Evolutionary conservation across 352 stramenopile species (phyloP), one percentile per base, ranked within the genome.

Genomic region (Pythium biforme): DNA sequence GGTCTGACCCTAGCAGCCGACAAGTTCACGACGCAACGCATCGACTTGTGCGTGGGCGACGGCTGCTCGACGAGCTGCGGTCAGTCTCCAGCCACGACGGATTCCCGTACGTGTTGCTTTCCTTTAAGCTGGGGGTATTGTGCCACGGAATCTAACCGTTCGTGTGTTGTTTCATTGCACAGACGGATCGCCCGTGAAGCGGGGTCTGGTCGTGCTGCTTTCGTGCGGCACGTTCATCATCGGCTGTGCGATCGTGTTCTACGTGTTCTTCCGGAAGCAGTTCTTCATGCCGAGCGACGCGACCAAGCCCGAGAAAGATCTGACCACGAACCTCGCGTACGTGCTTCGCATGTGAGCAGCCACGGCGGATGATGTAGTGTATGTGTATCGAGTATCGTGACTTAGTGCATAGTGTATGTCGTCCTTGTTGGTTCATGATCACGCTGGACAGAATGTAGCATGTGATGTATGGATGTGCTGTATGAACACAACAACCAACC

Each of bases 241-340:
- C 0, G 77, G 77, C 10, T 80, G 74, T 51, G 59, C 49, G 22
- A 25, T 64, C 0, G 61, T 84, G 23, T 61, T 86, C 33, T 75
- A 76, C 65, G 12, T 76, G 17, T 55, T 89, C 25, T 69, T 77
- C 50, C 74, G 73, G 19, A 77, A 65, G 64, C 70, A 72, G 45
- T 80, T 71, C 54, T 76, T 64, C 27, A 55, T 59, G n/a, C 56
- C 68, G 2, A 62, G 43, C n/a, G 66, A 80, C 34, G 55, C 56
- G 11, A 67, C 69, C 22, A 88, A 85, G 55, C 69, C 62, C 10
- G 80, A 86, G 48, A 84, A 86, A 33, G 81, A 88, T 23, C 27
- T 85, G 19, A 69, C 68, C 7, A 74, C 77, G 6, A 81, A 79
- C 51, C 52, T 89, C 19, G 73, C 77, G 27, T 86, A 85, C 51